Base-by-base conservation (phyloP, 2,329 filamentous ascomycete species). In the Lachnellula arida region DNA sequence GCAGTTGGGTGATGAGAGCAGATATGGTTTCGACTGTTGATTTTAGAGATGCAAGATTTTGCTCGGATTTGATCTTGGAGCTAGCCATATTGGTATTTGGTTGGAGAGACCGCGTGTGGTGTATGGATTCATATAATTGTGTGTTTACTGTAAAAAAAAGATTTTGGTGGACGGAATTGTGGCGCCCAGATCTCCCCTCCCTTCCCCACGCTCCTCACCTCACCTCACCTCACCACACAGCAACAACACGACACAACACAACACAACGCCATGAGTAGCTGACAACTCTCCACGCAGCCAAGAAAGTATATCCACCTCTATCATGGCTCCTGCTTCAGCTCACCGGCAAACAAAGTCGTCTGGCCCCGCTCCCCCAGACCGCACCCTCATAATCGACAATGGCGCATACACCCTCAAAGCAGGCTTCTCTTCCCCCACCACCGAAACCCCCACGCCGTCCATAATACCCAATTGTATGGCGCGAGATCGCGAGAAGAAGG, bases 401-500 rank as follows among this genome's bases (percentile, higher is more conserved):
- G 94, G 94, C 70, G 92, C 87, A 44, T 87, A 89, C 73, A 92
- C 86, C 6, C 82, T 99, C 71, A 99, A 99, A 75, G 91, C 92
- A 15, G 94, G 94, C 52, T 87, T 93, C 65, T 63, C 68, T 1
- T 72, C 75, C 37, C 69, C 75, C 51, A 60, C 67, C 11, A 57
- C 73, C 8, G 49, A 59, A 59, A 14, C 67, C 37, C 75, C 78
- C 61, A 72, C 74, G n/a, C 95, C 89, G 62, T 78, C 80, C 40
- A 74, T 89, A 8, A 86, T 96, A 60, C 91, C 92, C 4, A 99
- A 99, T 74, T 93, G 89, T 71, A 83, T 99, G 60, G 90, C 89
- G 35, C 87, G 91, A 69, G 87, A 90, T 65, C 88, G 91, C 63
- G 85, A 90, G 64, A 86, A 84, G 65, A 86, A 88, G 62, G 82